A percentile compares a stretch with the other conserved stretches of the same genome.
phyloP scores from a whole-genome alignment of 805 yeast species.

The Yamadazyma scolyti region DNA sequence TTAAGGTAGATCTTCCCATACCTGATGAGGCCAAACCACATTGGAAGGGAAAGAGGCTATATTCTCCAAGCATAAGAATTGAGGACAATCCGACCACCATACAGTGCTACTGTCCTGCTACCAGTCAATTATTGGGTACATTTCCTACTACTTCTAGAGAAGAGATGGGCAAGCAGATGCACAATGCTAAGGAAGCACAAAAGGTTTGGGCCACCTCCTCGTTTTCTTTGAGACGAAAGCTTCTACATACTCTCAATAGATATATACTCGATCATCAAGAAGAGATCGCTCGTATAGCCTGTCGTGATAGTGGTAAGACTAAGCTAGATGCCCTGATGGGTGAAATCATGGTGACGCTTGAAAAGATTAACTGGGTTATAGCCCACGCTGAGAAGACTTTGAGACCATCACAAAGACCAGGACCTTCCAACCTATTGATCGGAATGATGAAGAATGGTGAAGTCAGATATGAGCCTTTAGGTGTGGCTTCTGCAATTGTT shows the following conservation, averaged over 20 bases:
- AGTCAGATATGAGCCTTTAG: slow-evolving; percentile 89
- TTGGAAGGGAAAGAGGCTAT: slow-evolving; percentile 85
- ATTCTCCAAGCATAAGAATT: slow-evolving; percentile 53
- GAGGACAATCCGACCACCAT: slow-evolving; percentile 64
- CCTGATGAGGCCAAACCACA: slow-evolving; percentile 82
- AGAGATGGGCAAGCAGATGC: slow-evolving; percentile 68
- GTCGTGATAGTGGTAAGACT: slow-evolving; percentile 95
- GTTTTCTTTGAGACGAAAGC: slow-evolving; percentile 63
- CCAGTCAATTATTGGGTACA: slow-evolving; percentile 83
- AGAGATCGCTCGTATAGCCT: slow-evolving; percentile 84
- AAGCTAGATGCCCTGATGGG: slow-evolving; percentile 96
- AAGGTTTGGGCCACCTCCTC: slow-evolving; percentile 46
- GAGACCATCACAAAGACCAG: slow-evolving; percentile 72
- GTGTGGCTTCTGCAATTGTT: slow-evolving; percentile 82
- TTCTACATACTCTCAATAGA: slow-evolving; percentile 66
- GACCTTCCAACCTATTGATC: slow-evolving; percentile 82
- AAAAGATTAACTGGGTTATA: slow-evolving; percentile 86
- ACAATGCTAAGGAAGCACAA: slow-evolving; percentile 54
- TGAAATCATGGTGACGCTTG: slow-evolving; percentile 91
- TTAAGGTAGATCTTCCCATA: slow-evolving; percentile 49
- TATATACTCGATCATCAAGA: slow-evolving; percentile 81
- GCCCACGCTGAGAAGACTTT: slow-evolving; percentile 75
- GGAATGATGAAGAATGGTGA: slow-evolving; percentile 84
- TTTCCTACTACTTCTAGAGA: slow-evolving; percentile 58
- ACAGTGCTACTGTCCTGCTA: slow-evolving; percentile 93